Base-by-base conservation (phyloP, 176 grass and related monocot species). In the Phyllostachys edulis region DNA sequence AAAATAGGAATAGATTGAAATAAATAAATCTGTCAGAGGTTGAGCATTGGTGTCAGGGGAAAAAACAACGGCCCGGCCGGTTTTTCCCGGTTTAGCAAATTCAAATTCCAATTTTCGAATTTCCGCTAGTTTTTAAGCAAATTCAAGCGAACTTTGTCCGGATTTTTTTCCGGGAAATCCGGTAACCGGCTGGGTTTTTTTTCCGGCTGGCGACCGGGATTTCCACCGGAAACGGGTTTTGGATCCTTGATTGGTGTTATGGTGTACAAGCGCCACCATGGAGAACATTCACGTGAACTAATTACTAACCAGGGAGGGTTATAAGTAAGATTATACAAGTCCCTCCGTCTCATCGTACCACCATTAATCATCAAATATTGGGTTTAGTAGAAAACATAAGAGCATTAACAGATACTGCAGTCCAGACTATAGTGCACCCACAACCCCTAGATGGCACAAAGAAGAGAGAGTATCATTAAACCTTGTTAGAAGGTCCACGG, bases 401-500 rank as follows among this genome's bases (percentile, higher is more conserved):
- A 82, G 40, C 67, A 41, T 59, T 36, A 72, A 62, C 29, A 61
- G 63, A 52, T 55, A 65, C 27, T 56, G 44, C 23, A 80, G 80
- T 55, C n/a, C 23, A 75, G 39, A 60, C 54, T 21, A 56, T 21
- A 56, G 20, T n/a, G 36, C 49, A 60, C 37, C 49, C 54, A 75
- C 46, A 82, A 82, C 6, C 17, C 57, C 20, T 70, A 76, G 8
- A 73, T 67, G 50, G 16, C 16, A 46, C 44, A 67, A 68, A 47
- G 49, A 50, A 55, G 16, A 65, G 5, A 78, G 40, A 60, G 26
- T 67, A 88, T 40, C 7, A 32, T 24, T 67, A 40, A 62, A 95
- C 96, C 87, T 92, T 70, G 91, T 67, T 78, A 98, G 78, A 79
- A 90, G 87, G 20, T 92, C 69, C 42, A 94, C 89, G 1, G 93